These are phyloP conservation scores for Zymoseptoria ardabiliae DNA, from an alignment of 2,329 filamentous ascomycete genomes.

Conservation along the genomic window DNA sequence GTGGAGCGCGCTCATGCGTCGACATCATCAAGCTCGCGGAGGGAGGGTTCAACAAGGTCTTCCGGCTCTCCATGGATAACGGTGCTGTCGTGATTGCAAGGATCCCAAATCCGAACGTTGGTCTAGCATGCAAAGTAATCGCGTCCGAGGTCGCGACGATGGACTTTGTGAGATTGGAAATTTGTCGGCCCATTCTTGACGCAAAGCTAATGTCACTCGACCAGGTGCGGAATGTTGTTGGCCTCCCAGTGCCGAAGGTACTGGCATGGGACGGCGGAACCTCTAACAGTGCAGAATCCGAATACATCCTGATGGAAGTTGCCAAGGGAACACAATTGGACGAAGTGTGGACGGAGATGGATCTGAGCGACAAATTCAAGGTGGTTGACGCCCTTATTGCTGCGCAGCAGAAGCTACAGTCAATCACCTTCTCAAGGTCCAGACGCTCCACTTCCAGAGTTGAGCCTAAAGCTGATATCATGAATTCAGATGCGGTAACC, in stretches of 20 bases:
- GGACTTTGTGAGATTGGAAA: slow-evolving; percentile 3
- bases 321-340: slow-evolving; percentile 27
- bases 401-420: slow-evolving; percentile 33
- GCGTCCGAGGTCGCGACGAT: slow-evolving; percentile 12
- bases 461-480: background rate
- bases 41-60: slow-evolving; percentile 26
- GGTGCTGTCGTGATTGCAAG: slow-evolving; percentile 12
- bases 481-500: slow-evolving; percentile 30
- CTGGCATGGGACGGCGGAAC: slow-evolving; percentile 17
- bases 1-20: slow-evolving; percentile 2
- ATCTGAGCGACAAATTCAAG: slow-evolving; percentile 21
- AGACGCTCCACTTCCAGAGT: slow-evolving; percentile 13
- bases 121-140: background rate
- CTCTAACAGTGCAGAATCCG: slow-evolving; percentile 20
- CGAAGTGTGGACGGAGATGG: slow-evolving; percentile 26
- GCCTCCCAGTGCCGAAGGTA: slow-evolving; percentile 22
- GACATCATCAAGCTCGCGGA: slow-evolving; percentile 21
- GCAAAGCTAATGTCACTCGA: background rate
- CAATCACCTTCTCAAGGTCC: slow-evolving; percentile 31
- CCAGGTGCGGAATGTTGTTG: slow-evolving; percentile 15
- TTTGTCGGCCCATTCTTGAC: background rate
- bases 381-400: slow-evolving; percentile 31
- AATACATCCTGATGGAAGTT: slow-evolving; percentile 28
- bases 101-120: slow-evolving; percentile 26
- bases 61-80: slow-evolving; percentile 24